Base-by-base conservation (phyloP, 1,139 yeast genomes). In the Yamadazyma dushanensis region DNA sequence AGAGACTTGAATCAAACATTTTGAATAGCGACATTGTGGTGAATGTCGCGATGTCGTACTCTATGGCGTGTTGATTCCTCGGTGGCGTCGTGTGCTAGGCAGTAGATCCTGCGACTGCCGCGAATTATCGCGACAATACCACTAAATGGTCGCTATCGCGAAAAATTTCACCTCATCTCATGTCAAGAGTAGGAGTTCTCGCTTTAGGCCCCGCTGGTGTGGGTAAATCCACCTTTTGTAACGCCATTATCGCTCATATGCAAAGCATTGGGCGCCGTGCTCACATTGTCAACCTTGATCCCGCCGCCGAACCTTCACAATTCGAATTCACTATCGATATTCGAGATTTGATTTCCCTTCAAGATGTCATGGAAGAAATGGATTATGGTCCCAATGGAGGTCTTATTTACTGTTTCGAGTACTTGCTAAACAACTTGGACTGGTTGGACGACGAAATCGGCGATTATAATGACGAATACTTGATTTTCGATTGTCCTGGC, bases 161-260 rank as follows among this genome's bases (percentile, higher is more conserved):
- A 21, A 21, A 21, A 21, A 21, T 10, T 10, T 21, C 7, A 13
- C 16, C 27, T 14, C 27, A 25, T 25, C 27, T 26, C 35, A 26
- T n/a, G 98, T 88, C 97, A 3, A 72, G 96, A 63, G 96, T 89
- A 2, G 98, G 97, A 39, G 94, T 89, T n/a, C 66, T 92, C 47
- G 96, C 92, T 3, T 63, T 92, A 47, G 98, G 98, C 1, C 98
- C 98, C 11, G 98, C 98, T 0, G 98, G 98, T 24, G 97, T 85
- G 10, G 98, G 98, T 8, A 92, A 76, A 61, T 79, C 89, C 34
- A 88, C 98, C 0, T 92, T 92, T 56, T 90, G 97, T 64, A 86
- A 86, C 54, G 72, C 95, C 10, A 76, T 92, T 42, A 84, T 94
- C 37, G 65, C 95, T 2, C 86, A 92, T 57, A 86, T 94, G 82